Percentiles rank a stretch among this genome's conserved stretches.
These are phyloP conservation scores for Berkeleyomyces basicola DNA, from an alignment of 2,329 filamentous ascomycete species.

Conservation along the genomic window DNA sequence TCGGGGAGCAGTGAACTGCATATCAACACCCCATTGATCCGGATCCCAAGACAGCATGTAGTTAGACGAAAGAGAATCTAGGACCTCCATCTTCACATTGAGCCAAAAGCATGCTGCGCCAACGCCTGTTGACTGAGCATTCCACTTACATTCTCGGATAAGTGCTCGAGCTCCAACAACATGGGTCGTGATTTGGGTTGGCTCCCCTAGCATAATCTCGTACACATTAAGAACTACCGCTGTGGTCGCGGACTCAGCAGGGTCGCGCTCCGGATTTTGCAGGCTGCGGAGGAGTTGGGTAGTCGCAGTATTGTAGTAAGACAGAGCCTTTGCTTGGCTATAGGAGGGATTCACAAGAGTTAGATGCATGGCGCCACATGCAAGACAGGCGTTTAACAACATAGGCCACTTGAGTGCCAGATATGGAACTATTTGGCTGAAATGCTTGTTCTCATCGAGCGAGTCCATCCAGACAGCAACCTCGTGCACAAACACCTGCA, in stretches of 20 bases:
- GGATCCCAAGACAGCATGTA: slow-evolving; percentile 81
- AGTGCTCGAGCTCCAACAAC: slow-evolving; percentile 70
- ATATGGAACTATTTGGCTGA: slow-evolving; percentile 69
- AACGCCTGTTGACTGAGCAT: slow-evolving; percentile 59
- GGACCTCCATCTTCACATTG: slow-evolving; percentile 78
- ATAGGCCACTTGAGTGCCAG: slow-evolving; percentile 69
- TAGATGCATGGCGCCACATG: slow-evolving; percentile 73
- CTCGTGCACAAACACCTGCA: slow-evolving; percentile 84
- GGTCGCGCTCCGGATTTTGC: slow-evolving; percentile 58
- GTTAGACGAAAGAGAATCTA: slow-evolving; percentile 74
- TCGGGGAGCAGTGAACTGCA: slow-evolving; percentile 39
- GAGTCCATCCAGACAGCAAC: slow-evolving; percentile 91
- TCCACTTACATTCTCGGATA: slow-evolving; percentile 83
- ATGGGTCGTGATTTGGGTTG: slow-evolving; percentile 71
- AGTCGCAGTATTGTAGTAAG: slow-evolving; percentile 77
- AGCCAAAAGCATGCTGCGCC: slow-evolving; percentile 89
- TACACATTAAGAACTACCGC: slow-evolving; percentile 84
- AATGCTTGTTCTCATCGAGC: slow-evolving; percentile 72
- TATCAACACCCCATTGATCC: slow-evolving; percentile 74
- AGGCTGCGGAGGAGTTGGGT: slow-evolving; percentile 58
- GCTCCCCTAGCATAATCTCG: slow-evolving; percentile 76
- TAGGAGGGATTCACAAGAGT: slow-evolving; percentile 44
- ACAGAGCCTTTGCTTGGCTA: slow-evolving; percentile 47
- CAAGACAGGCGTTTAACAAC: slow-evolving; percentile 75
- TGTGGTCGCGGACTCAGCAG: slow-evolving; percentile 54